Evolutionary conservation across 805 yeast genomes (phyloP).

Genomic region (Nematodospora valgi): DNA sequence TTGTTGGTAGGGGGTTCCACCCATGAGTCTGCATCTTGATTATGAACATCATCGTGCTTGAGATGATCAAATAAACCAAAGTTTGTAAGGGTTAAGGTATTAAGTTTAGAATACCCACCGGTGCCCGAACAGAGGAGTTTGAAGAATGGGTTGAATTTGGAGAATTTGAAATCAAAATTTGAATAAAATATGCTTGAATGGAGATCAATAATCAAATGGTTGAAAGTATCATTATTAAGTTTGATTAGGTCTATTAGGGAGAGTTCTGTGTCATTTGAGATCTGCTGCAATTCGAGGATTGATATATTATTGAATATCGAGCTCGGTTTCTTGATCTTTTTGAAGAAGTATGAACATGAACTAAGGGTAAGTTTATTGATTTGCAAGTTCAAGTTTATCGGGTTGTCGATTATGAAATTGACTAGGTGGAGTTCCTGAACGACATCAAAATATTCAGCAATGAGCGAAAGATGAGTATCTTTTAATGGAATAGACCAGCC

Average conservation of each 20-base stretch:
- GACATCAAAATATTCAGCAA: conserved; percentile 36
- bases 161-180: conserved; percentile 26
- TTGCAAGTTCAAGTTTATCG: conserved; percentile 24
- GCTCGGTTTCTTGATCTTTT: conserved; percentile 15
- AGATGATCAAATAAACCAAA: conserved; percentile 25
- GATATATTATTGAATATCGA: conserved; percentile 41
- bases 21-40: conserved; percentile 17
- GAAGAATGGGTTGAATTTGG: conserved; percentile 26
- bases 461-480: conserved; percentile 39
- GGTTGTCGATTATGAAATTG: conserved; percentile 48
- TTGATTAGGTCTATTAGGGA: conserved; percentile 47
- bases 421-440: conserved; percentile 42
- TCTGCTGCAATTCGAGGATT: conserved; percentile 32
- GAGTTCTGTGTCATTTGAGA: conserved; percentile 45
- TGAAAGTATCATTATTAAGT: conserved; percentile 28
- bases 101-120: conserved; percentile 27
- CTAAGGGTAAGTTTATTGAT: conserved; percentile 15
- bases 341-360: conserved; percentile 18
- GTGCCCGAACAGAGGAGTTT: conserved; percentile 31
- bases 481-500: conserved; percentile 55
- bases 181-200: conserved; percentile 42
- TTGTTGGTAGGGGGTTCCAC: conserved; percentile 19
- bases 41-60: conserved; percentile 14
- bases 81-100: conserved; percentile 24
- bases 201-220: conserved; percentile 44